Conservation (phyloP, 108 stramenopile species). For the Cyclotella baltica region DNA sequence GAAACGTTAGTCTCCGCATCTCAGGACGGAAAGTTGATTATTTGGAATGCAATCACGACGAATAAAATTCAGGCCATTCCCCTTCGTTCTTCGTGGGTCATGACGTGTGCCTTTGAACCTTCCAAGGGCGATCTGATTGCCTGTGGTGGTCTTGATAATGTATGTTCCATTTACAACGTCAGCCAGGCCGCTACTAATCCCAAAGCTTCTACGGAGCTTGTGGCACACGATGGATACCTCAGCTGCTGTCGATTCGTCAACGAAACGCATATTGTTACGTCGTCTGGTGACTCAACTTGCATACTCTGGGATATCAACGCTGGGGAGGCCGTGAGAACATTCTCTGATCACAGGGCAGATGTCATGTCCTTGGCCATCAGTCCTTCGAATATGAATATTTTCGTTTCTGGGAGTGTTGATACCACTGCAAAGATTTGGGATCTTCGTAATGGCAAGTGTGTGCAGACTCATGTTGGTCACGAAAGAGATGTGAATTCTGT, state of each 20-base stretch:
- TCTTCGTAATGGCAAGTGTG: conserved; percentile 78
- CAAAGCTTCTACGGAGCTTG: conserved; percentile 88
- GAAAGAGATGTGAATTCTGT: conserved; percentile 98
- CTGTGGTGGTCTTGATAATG: conserved; percentile 99
- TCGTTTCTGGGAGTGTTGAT: conserved; percentile 96
- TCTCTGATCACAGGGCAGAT: conserved; percentile 95
- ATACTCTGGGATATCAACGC: conserved; percentile 96
- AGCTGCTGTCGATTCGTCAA: conserved; percentile 97
- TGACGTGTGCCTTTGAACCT: conserved; percentile 99
- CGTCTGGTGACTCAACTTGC: conserved; percentile 96
- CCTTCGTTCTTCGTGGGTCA: conserved; percentile 97
- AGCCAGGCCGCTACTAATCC: conserved; percentile 61
- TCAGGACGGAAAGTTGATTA: conserved; percentile 98
- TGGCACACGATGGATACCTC: conserved; percentile 98
- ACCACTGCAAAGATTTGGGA: conserved; percentile 98
- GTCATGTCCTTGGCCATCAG: conserved; percentile 91
- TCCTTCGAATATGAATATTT: conserved; percentile 86
- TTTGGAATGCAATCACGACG: conserved; percentile 97
- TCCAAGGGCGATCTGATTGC: conserved; percentile 92
- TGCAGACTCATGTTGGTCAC: conserved; percentile 95
- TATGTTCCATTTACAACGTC: conserved; percentile 97
- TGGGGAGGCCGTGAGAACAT: conserved; percentile 78
- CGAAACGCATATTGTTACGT: conserved; percentile 88
- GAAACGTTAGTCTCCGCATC: conserved; percentile 87
- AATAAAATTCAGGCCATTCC: conserved; percentile 90